These are phyloP conservation scores for Coniochaeta prunicola DNA, from an alignment of 2,329 filamentous ascomycete species.

Conservation along the genomic window DNA sequence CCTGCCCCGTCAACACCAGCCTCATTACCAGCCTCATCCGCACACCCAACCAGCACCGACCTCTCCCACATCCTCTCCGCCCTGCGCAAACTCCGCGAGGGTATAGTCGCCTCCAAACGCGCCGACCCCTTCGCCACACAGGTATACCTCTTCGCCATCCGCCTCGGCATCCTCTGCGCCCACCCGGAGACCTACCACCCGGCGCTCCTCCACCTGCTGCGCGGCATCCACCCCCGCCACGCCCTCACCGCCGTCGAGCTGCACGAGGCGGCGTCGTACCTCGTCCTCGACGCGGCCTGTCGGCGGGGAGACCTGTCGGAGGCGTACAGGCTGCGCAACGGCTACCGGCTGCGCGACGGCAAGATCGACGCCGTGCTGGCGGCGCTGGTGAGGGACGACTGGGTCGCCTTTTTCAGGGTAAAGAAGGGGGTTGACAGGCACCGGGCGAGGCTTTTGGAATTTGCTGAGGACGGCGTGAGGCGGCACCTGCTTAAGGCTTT, in stretches of 20 bases:
- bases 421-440: constrained; percentile 72
- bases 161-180: constrained; percentile 70
- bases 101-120: constrained; percentile 70
- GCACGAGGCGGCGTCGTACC: constrained; percentile 71
- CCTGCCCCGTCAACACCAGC: constrained; percentile 14
- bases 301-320: constrained; percentile 67
- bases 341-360: constrained; percentile 56
- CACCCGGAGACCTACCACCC: constrained; percentile 88
- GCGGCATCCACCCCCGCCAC: constrained; percentile 58
- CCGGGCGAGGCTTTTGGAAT: constrained; percentile 71
- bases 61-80: constrained; percentile 72
- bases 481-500: constrained; percentile 80
- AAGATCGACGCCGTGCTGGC: constrained; percentile 62
- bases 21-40: constrained; percentile 6
- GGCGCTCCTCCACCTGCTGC: constrained; percentile 72
- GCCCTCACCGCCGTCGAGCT: constrained; percentile 66
- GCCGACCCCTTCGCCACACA: constrained; percentile 77
- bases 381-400: constrained; percentile 75
- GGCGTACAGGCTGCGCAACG: constrained; percentile 60
- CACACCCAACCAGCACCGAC: constrained; percentile 45
- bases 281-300: constrained; percentile 84
- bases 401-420: constrained; percentile 67
- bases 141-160: constrained; percentile 86
- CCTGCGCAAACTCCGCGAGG: constrained; percentile 87
- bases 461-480: constrained; percentile 67